These are phyloP conservation scores for Eucalyptus victrix DNA, from an alignment of 345 rosid genomes.

Conservation along the genomic window DNA sequence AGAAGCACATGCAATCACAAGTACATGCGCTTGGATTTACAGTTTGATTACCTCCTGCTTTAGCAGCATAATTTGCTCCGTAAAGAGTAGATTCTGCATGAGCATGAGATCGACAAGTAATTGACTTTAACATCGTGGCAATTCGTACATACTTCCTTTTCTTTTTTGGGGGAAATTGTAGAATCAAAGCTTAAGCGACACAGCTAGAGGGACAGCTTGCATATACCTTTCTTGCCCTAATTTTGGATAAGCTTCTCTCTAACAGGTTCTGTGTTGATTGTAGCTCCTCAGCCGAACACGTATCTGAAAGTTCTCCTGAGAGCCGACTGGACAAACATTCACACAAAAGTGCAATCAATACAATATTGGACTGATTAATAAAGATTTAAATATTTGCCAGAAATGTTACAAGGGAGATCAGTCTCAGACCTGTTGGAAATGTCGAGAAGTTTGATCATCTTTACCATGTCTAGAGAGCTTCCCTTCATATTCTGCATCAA, in stretches of 20 bases:
- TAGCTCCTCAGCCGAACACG: constrained; percentile 47
- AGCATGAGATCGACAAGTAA: neutral
- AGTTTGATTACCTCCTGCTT: constrained; percentile 32
- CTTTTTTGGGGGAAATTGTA: neutral
- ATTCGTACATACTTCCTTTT: neutral
- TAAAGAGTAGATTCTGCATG: constrained; percentile 40
- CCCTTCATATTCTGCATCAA: constrained; percentile 28
- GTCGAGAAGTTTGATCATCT: constrained; percentile 50
- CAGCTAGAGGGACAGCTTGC: neutral
- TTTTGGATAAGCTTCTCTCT: constrained; percentile 53
- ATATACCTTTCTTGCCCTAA: constrained; percentile 68
- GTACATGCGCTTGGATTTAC: neutral
- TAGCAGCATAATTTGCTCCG: constrained; percentile 47
- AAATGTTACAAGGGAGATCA: neutral
- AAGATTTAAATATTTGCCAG: neutral
- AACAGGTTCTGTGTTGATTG: constrained; percentile 53
- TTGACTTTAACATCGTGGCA: neutral
- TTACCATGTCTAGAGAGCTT: constrained; percentile 29
- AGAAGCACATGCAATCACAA: neutral
- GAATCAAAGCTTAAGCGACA: neutral
- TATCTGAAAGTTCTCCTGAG: constrained; percentile 45
- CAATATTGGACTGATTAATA: neutral
- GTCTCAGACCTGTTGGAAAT: constrained; percentile 33
- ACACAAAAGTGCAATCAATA: neutral
- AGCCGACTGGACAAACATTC: constrained; percentile 26